Conservation (phyloP, 2,329 filamentous ascomycete genomes). For the Geoglossum cookeanum region DNA sequence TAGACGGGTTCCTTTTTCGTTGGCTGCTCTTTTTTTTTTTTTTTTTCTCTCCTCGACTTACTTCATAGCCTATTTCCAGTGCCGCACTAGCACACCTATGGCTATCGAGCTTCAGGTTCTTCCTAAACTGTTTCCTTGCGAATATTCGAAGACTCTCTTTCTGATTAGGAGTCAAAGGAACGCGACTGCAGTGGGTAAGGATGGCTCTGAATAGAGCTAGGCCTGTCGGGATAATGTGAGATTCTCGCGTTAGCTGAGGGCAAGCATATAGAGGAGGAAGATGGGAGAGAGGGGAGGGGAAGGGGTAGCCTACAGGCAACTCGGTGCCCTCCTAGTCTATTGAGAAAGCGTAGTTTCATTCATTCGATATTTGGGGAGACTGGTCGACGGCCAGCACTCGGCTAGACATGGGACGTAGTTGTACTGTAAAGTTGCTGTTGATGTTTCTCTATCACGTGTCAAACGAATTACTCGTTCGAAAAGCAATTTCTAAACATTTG, state of each 20-base stretch:
- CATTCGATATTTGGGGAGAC: constrained; percentile 9
- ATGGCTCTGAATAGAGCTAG: constrained; percentile 57
- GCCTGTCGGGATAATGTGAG: constrained; percentile 18
- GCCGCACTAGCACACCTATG: constrained; percentile 39
- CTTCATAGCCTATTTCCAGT: constrained; percentile 50
- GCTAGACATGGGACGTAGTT: neutral
- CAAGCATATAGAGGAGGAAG: neutral
- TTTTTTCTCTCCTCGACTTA: constrained; percentile 12
- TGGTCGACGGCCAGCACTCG: neutral
- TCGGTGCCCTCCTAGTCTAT: constrained; percentile 29
- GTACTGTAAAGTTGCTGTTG: no score
- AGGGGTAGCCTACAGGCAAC: constrained; percentile 25
- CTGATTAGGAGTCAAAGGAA: constrained; percentile 33
- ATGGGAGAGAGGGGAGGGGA: neutral
- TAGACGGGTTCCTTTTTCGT: neutral
- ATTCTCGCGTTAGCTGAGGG: constrained; percentile 4
- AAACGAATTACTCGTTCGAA: neutral
- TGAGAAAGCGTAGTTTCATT: constrained; percentile 27
- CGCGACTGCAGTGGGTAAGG: constrained; percentile 34
- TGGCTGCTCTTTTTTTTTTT: neutral
- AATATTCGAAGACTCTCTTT: constrained; percentile 34
- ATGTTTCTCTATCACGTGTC: neutral
- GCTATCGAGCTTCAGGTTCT: constrained; percentile 39
- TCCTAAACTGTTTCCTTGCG: constrained; percentile 41
- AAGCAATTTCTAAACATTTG: no score